Conservation (phyloP, 306 rosid species). For the Rosa multiflora region DNA sequence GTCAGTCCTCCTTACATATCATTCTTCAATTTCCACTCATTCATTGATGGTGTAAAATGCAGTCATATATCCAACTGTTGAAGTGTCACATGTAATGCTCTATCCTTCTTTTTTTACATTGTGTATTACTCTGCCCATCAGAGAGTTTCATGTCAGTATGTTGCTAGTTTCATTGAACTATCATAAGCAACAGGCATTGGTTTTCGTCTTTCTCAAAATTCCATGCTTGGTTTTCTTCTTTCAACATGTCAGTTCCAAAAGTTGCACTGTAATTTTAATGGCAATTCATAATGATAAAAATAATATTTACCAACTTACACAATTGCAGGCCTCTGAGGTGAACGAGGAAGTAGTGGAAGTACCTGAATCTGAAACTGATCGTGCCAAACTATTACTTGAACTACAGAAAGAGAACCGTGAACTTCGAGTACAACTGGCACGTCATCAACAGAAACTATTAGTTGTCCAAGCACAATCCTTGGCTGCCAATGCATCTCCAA, state of each 20-base stretch:
- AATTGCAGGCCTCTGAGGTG: constrained; percentile 58
- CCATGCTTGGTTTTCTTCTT: background rate
- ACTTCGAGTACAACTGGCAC: constrained; percentile 68
- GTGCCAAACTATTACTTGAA: constrained; percentile 71
- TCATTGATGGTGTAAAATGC: background rate
- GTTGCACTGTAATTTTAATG: background rate
- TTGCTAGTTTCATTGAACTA: background rate
- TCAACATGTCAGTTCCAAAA: background rate
- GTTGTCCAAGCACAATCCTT: constrained; percentile 69
- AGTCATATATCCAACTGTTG: background rate
- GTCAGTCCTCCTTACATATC: constrained; percentile 37
- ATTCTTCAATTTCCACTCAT: constrained; percentile 16
- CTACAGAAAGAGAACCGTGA: constrained; percentile 89
- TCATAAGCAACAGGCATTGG: background rate
- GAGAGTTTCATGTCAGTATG: background rate
- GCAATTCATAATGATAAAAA: background rate
- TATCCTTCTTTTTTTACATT: background rate
- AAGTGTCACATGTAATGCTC: background rate
- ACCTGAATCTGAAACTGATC: constrained; percentile 70
- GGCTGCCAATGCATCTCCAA: constrained; percentile 73
- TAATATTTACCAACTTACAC: background rate
- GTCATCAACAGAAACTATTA: constrained; percentile 72
- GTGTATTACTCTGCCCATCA: background rate
- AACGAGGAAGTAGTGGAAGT: constrained; percentile 50
- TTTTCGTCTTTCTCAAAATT: background rate